Percentiles rank a stretch among this genome's conserved stretches.
Conservation (phyloP, 176 grass and related monocot species). For the Eragrostis curvula region DNA sequence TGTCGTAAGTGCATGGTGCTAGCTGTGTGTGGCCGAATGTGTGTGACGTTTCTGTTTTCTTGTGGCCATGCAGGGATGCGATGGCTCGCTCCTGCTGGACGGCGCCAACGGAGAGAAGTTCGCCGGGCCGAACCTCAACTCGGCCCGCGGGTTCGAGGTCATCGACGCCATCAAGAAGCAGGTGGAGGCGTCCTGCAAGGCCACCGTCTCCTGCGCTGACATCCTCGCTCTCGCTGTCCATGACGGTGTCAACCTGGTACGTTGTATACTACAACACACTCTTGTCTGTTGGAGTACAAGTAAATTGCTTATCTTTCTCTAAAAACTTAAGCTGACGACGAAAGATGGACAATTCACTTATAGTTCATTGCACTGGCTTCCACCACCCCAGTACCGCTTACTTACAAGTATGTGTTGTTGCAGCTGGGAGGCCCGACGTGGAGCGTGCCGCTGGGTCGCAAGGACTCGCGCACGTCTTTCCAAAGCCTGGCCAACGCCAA, state of each 20-base stretch:
- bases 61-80: conserved; percentile 67
- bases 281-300: too few species aligned
- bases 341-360: too few species aligned
- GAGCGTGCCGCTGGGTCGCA: conserved; percentile 71
- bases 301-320: too few species aligned
- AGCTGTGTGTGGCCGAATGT: not conserved
- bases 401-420: too few species aligned
- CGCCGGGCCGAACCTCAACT: too few species aligned
- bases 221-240: conserved; percentile 76
- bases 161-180: conserved; percentile 80
- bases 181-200: conserved; percentile 68
- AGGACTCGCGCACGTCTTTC: conserved; percentile 69
- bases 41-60: not conserved
- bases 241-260: conserved; percentile 73
- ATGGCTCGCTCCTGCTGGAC: conserved; percentile 79
- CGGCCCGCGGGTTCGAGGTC: conserved; percentile 71
- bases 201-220: conserved; percentile 79
- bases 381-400: too few species aligned
- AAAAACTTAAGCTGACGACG: too few species aligned
- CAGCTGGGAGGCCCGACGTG: conserved; percentile 76
- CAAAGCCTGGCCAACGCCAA: conserved; percentile 68
- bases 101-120: too few species aligned
- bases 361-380: too few species aligned
- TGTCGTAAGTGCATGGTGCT: conserved; percentile 36
- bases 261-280: too few species aligned